phyloP scores from a whole-genome alignment of 176 grass and related monocot genomes.

The Avena eriantha region DNA sequence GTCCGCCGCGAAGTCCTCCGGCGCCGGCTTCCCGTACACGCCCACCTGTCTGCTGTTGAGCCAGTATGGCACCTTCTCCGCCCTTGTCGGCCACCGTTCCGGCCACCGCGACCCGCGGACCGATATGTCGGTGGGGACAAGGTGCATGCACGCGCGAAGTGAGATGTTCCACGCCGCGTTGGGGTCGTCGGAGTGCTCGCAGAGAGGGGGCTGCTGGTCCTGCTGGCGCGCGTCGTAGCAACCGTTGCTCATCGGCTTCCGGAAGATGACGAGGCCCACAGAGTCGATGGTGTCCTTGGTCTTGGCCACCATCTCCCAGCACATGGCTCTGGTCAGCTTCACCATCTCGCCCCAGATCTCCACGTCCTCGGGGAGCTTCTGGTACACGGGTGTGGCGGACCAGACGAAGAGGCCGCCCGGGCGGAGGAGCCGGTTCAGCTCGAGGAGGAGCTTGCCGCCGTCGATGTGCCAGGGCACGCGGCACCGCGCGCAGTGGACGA shows the following conservation, averaged over 20 bases:
- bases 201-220: slow-evolving; percentile 55
- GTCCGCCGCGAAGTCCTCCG: slow-evolving; percentile 77
- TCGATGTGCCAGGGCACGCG: slow-evolving; percentile 92
- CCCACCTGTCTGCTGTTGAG: slow-evolving; percentile 73
- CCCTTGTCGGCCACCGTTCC: slow-evolving; percentile 68
- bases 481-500: slow-evolving; percentile 89
- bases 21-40: slow-evolving; percentile 90
- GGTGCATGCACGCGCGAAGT: slow-evolving; percentile 89
- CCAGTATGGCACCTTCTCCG: slow-evolving; percentile 71
- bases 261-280: slow-evolving; percentile 73
- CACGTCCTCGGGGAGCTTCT: slow-evolving; percentile 75
- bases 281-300: slow-evolving; percentile 73
- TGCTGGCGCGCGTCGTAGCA: slow-evolving; percentile 68
- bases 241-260: slow-evolving; percentile 66
- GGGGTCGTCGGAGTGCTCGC: slow-evolving; percentile 80
- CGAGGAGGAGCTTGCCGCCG: slow-evolving; percentile 81
- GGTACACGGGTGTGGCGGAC: slow-evolving; percentile 93
- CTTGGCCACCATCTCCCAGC: slow-evolving; percentile 91
- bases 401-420: slow-evolving; percentile 95
- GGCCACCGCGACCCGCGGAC: slow-evolving; percentile 73
- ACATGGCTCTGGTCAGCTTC: slow-evolving; percentile 79
- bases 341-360: slow-evolving; percentile 90
- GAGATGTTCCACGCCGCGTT: slow-evolving; percentile 96
- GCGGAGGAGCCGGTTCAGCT: slow-evolving; percentile 82
- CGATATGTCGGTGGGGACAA: slow-evolving; percentile 43